Base-by-base conservation (phyloP, 768 basidiomycete species). In the Mycena galericulata region DNA sequence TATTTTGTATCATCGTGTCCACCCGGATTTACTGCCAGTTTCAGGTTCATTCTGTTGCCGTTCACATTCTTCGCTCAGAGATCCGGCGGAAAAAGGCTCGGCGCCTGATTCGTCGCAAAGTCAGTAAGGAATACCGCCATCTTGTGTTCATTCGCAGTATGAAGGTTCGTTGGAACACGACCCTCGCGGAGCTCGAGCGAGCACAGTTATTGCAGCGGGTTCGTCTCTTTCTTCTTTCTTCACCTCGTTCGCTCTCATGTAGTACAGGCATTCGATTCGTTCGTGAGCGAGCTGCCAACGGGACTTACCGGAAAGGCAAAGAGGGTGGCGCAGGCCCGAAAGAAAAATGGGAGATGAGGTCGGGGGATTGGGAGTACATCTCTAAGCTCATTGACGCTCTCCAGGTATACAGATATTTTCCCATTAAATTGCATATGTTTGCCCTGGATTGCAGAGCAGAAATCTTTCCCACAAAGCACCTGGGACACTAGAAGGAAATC, bases 101-200 rank as follows among this genome's bases (percentile, higher is more conserved):
- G 2, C 38, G 29, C 2, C n/a, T 67, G 5, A 67, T 70, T 22
- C 64, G 69, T n/a, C 32, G 30, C 24, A 60, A 61, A 18, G 62
- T 36, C 24, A 14, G 22, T 9, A 38, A n/a, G 27, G 24, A 60
- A 20, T 29, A 49, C 51, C 62, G 64, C 17, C 64, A 66, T 46
- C 64, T 70, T 29, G 59, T 62, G 3, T 61, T 65, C 40, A 50
- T 65, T 47, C 56, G 63, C 22, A 54, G 69, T 54, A 70, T 70
- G 69, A 59, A 57, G 26, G 60, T 67, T 24, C 65, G 69, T 18
- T 70, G 69, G 65, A 70, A 70, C 40, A 67, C 69, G 4, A 55
- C 45, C 1, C 60, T 47, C 26, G 65, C 69, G 6, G 69, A 63
- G 38, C n/a, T 67, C 24, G 49, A 57, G 10, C 53, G 69, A 18